phyloP scores from a whole-genome alignment of 1,139 yeast genomes.

The Pneumocystis murina region DNA sequence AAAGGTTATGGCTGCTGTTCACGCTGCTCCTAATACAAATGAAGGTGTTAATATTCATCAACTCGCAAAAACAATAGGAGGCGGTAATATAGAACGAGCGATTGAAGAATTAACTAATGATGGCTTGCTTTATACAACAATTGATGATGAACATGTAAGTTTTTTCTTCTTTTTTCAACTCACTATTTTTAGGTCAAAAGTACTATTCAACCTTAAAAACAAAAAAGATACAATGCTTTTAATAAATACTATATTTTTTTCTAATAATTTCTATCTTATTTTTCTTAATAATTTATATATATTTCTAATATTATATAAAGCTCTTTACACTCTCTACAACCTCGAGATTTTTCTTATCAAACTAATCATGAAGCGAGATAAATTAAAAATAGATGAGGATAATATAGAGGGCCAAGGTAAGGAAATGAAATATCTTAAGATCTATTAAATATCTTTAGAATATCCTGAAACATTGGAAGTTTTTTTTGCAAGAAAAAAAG shows the following conservation, averaged over 20 bases:
- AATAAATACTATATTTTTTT: too few species aligned
- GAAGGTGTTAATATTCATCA: constrained; percentile 15
- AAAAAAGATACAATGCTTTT: neutral
- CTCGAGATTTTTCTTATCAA: too few species aligned
- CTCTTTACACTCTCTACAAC: too few species aligned
- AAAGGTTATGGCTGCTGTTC: constrained; percentile 12
- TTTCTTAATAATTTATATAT: too few species aligned
- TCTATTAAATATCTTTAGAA: too few species aligned
- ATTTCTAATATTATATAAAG: too few species aligned
- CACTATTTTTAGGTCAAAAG: neutral
- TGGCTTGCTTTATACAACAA: constrained; percentile 16
- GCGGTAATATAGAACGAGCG: constrained; percentile 8
- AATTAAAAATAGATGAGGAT: too few species aligned
- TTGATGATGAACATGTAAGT: constrained; percentile 16
- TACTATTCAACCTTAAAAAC: neutral
- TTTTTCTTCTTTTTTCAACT: neutral
- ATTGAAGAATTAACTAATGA: constrained; percentile 13
- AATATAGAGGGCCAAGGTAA: too few species aligned
- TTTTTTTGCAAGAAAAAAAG: neutral
- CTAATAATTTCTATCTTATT: too few species aligned
- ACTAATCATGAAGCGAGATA: too few species aligned
- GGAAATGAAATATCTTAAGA: too few species aligned
- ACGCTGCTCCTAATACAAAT: constrained; percentile 10
- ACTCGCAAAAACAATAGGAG: constrained; percentile 10
- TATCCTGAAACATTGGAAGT: neutral